Evolutionary conservation across 176 grass and related monocot species (phyloP), one percentile per base, ranked within the genome.

Genomic region (Ensete ventricosum): DNA sequence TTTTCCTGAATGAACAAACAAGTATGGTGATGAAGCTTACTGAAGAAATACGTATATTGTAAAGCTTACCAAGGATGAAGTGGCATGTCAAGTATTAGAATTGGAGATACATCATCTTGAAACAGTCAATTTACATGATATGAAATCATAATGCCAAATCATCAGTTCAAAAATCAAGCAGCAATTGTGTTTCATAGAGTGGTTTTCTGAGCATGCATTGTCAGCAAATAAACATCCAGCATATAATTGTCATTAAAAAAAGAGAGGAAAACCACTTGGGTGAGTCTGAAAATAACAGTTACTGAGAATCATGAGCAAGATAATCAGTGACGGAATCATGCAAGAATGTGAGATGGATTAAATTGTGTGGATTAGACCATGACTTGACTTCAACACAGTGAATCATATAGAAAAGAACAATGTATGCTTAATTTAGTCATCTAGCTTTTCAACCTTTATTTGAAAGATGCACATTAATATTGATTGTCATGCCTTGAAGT

Each of bases 1-100:
- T 87, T 93, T 93, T 68, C 94, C 90, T 98, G 6, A 74, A 74
- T 9, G 25, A 74, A 43, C 20, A 9, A 8, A 22, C 8, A 4
- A 50, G 49, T 51, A 20, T 11, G 68, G 3, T 51, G 9, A 20
- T 21, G 49, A 49, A 71, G 49, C 34, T 43, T 43, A 6, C 4
- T 6, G 34, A 43, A 57, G 21, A 19, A 73, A 11, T 13, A 19
- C 29, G 9, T 21, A 26, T 26, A 3, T 19, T 7, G 14, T 26
- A 5, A 55, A 73, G 23, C 16, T 72, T 3, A 72, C 20, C 3
- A 53, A 14, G 53, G 16, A 53, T 24, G 25, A 70, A 49, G 9
- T 20, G 48, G 67, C 67, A 27, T 27, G 52, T 55, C 53, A 55
- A 25, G 55, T 24, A 55, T 2, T 2, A 11, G 70, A 55, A 74